Percentiles rank a stretch among this genome's conserved stretches.
phyloP scores from a whole-genome alignment of 169 alveolate species.

The Plasmodium vivax region DNA sequence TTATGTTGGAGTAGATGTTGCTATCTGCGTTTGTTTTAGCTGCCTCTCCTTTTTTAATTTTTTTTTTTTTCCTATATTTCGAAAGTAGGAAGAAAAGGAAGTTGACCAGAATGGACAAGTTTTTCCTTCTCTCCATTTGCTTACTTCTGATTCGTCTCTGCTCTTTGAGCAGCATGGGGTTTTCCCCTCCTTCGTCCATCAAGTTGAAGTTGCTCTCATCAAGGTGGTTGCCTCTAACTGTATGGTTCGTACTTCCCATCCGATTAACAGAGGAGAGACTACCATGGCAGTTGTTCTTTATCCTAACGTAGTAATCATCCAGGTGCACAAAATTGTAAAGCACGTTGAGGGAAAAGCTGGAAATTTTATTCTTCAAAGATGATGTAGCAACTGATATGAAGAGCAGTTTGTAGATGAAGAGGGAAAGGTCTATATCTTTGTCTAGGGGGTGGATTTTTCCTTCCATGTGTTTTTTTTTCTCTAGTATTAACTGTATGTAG shows the following conservation, averaged over 20 bases:
- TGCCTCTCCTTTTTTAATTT: not conserved
- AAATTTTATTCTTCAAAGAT: slow-evolving; percentile 47
- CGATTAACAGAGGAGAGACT: not conserved
- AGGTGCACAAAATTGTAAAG: slow-evolving; percentile 32
- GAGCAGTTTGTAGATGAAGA: slow-evolving; percentile 38
- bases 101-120: slow-evolving; percentile 38
- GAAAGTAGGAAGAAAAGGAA: slow-evolving; percentile 53
- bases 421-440: slow-evolving; percentile 29
- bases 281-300: slow-evolving; percentile 28
- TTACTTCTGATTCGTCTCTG: not conserved
- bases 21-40: not conserved
- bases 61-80: slow-evolving; percentile 38
- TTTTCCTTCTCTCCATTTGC: not conserved
- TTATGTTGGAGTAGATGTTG: slow-evolving; percentile 19
- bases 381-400: slow-evolving; percentile 24
- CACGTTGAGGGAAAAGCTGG: slow-evolving; percentile 26
- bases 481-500: slow-evolving; percentile 30
- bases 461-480: not conserved
- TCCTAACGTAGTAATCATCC: slow-evolving; percentile 18
- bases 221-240: not conserved
- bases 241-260: not conserved
- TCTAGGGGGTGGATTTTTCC: not conserved
- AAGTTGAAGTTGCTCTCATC: not conserved
- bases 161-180: slow-evolving; percentile 16
- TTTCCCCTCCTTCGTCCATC: not conserved